A percentile compares a stretch with the other conserved stretches of the same genome.
phyloP scores from a whole-genome alignment of 768 basidiomycete genomes.

The Royoungia palumana region DNA sequence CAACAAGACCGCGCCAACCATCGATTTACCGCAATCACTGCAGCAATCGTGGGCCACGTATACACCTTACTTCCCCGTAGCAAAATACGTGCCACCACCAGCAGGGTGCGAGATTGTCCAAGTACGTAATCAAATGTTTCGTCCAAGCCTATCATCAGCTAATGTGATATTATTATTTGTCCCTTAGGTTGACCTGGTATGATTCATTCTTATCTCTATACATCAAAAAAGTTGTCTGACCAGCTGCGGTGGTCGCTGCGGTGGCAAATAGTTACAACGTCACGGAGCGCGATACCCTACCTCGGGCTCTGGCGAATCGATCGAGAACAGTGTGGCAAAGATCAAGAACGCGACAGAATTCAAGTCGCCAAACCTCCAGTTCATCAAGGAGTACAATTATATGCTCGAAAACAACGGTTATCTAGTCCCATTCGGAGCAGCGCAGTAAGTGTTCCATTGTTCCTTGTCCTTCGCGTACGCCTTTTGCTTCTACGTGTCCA shows the following conservation, averaged over 20 bases:
- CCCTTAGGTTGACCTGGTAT: slow-evolving; percentile 18
- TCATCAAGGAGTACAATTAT: slow-evolving; percentile 45
- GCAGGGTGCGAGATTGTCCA: slow-evolving; percentile 48
- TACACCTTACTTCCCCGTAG: slow-evolving; percentile 51
- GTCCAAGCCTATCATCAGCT: too few species aligned
- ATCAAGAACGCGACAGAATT: slow-evolving; percentile 40
- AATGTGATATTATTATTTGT: too few species aligned
- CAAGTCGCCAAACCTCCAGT: too few species aligned
- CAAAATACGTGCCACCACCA: slow-evolving; percentile 43
- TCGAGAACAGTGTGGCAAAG: slow-evolving; percentile 48
- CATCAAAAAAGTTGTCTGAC: too few species aligned
- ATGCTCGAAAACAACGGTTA: slow-evolving; percentile 48
- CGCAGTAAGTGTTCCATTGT: slow-evolving; percentile 46
- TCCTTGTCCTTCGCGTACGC: slow-evolving; percentile 42
- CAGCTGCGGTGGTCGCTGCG: too few species aligned
- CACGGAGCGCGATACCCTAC: slow-evolving; percentile 79
- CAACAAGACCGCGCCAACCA: slow-evolving; percentile 4
- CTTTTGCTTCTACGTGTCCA: slow-evolving; percentile 45
- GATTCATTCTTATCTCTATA: not conserved
- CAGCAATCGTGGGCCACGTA: slow-evolving; percentile 52
- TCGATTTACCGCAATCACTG: slow-evolving; percentile 10
- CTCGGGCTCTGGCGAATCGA: slow-evolving; percentile 36
- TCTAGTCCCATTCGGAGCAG: slow-evolving; percentile 62
- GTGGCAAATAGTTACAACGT: slow-evolving; percentile 54
- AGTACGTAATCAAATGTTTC: slow-evolving; percentile 30